Conservation (phyloP, 139 green algal species). For the Tetraselmis striata region DNA sequence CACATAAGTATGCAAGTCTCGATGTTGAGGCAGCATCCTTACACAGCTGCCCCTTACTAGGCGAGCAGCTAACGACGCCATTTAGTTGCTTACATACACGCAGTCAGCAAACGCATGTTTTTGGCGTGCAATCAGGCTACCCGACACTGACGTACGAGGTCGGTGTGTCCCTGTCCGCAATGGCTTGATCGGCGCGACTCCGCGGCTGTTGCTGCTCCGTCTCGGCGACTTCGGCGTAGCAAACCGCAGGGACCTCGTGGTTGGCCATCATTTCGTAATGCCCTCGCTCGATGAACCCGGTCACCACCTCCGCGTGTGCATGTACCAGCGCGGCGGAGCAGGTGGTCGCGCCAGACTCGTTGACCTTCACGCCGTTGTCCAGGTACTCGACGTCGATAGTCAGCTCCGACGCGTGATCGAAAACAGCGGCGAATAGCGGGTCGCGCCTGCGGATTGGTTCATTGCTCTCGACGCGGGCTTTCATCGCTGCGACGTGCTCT, state of each 20-base stretch:
- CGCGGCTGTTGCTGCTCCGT: too few relatives aligned
- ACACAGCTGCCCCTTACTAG: too few relatives aligned
- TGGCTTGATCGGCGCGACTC: too few relatives aligned
- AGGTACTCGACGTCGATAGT: not conserved
- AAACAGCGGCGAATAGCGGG: not conserved
- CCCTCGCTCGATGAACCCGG: not conserved
- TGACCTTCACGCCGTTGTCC: not conserved
- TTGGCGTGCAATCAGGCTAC: too few relatives aligned
- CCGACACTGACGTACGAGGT: too few relatives aligned
- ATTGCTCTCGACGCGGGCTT: not conserved
- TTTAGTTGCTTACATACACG: too few relatives aligned
- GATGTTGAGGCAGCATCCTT: too few relatives aligned
- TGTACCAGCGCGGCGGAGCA: not conserved
- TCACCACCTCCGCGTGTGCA: not conserved
- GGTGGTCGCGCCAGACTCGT: not conserved
- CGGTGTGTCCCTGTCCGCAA: too few relatives aligned
- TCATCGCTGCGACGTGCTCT: not conserved
- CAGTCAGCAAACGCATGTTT: too few relatives aligned
- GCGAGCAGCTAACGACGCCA: too few relatives aligned
- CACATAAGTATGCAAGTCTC: too few relatives aligned
- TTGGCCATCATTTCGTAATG: not conserved
- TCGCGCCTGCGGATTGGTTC: not conserved
- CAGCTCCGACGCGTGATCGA: not conserved
- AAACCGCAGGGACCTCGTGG: not conserved
- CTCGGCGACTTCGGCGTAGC: too few relatives aligned